Evolutionary conservation across 768 basidiomycete species (phyloP), one percentile per base, ranked within the genome.

Genomic region (Asterophora parasitica): DNA sequence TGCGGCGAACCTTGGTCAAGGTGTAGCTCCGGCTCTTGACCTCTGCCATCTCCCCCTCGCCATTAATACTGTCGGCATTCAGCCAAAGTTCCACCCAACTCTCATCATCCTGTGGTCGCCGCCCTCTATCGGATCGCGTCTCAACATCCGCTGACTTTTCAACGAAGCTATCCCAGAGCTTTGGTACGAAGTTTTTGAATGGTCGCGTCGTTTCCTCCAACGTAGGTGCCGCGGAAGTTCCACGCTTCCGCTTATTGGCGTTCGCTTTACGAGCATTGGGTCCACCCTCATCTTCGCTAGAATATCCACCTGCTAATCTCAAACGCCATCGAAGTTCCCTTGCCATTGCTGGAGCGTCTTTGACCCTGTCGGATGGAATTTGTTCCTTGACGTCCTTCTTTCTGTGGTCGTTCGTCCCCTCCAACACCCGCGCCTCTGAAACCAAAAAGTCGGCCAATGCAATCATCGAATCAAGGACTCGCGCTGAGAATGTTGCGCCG

Each of bases 241-340:
- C 60, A 38, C 72, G 71, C 56, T 70, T 72, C 26, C 74, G 67
- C 60, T 78, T 81, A 30, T 59, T 56, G 1, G 70, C 70, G 44
- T 65, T 63, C 32, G 52, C 27, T 48, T 53, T 52, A 15, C 47
- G 42, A 41, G 55, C 60, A 47, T 41, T 43, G 48, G 53, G 45
- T 49, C 61, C 50, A 53, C 70, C 70, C 46, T 91, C 88, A 45
- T 85, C 85, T 43, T 88, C 87, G 56, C 85, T 88, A 12, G 69
- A 61, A 49, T 78, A 69, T 23, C 86, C 85, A 5, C 72, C 66
- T 4, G 80, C 79, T 36, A 80, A 65, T 46, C 78, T 77, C 23
- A 84, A 75, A 41, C 93, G 77, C 93, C 93, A 96, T 36, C 87
- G 74, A 36, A 96, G 67, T 61, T 96, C 93, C 53, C 90, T 72